Percentiles rank a stretch among this genome's conserved stretches.
Conservation (phyloP, 371 early-diverging fungal genomes). For the Dichotomocladium elegans region DNA sequence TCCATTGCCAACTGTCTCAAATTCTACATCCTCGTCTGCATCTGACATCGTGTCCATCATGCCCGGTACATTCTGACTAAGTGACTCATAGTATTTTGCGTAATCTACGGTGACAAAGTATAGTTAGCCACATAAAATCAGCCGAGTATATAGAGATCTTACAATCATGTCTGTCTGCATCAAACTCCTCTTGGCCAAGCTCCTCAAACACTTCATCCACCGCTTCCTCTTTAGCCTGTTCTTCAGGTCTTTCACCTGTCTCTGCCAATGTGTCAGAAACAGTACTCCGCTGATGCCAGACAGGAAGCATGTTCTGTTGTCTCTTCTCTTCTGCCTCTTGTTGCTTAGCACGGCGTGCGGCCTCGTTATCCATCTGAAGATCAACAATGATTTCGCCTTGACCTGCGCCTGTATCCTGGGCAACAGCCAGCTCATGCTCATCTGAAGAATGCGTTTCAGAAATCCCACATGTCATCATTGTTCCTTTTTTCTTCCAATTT, state of each 20-base stretch:
- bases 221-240: slow-evolving; percentile 40
- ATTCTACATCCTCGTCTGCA: slow-evolving; percentile 30
- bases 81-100: slow-evolving; percentile 38
- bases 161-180: slow-evolving; percentile 52
- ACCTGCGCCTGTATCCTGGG: slow-evolving; percentile 71
- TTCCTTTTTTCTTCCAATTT: neutral
- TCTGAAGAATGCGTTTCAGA: slow-evolving; percentile 9
- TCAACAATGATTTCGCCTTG: slow-evolving; percentile 76
- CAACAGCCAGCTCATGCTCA: slow-evolving; percentile 61
- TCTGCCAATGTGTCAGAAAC: slow-evolving; percentile 51
- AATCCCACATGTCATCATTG: neutral
- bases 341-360: slow-evolving; percentile 63
- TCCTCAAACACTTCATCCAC: slow-evolving; percentile 42
- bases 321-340: slow-evolving; percentile 71
- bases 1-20: slow-evolving; percentile 17
- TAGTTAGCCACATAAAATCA: neutral
- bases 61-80: slow-evolving; percentile 20
- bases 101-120: too few relatives aligned
- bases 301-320: slow-evolving; percentile 77
- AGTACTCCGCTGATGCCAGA: slow-evolving; percentile 75
- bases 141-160: slow-evolving; percentile 5
- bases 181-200: slow-evolving; percentile 29
- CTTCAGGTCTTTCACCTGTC: slow-evolving; percentile 26
- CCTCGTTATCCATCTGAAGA: slow-evolving; percentile 73
- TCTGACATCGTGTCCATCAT: slow-evolving; percentile 3